These are phyloP conservation scores for Aspergillus asperescens DNA, from an alignment of 495 filamentous ascomycete species.

Conservation along the genomic window DNA sequence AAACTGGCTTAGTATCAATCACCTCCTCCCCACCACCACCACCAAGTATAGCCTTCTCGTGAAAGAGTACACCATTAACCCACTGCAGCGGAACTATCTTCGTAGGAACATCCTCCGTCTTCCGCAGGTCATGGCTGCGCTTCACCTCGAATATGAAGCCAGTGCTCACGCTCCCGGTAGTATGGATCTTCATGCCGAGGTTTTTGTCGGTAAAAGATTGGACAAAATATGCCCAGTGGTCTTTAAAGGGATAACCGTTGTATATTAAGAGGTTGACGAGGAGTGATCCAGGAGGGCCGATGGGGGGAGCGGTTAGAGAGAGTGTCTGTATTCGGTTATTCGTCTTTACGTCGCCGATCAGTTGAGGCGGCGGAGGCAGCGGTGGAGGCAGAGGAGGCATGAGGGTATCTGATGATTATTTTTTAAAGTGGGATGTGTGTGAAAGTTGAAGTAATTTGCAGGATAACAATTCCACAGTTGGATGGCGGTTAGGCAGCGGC, in stretches of 20 bases:
- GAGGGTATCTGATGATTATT: too few species aligned
- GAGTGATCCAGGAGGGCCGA: conserved; percentile 3
- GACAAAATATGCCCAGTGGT: conserved; percentile 31
- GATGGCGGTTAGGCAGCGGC: too few species aligned
- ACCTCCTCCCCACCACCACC: background rate
- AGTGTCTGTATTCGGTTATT: too few species aligned
- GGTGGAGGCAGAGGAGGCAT: too few species aligned
- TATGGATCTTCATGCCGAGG: conserved; percentile 23
- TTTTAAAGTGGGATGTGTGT: too few species aligned
- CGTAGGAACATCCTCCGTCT: conserved; percentile 9
- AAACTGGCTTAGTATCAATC: background rate
- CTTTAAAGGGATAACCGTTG: conserved; percentile 29
- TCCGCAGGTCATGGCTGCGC: conserved; percentile 18
- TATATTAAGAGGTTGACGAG: conserved; percentile 24
- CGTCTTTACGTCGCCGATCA: too few species aligned
- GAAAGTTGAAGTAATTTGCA: too few species aligned
- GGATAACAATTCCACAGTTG: too few species aligned
- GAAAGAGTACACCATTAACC: conserved; percentile 18
- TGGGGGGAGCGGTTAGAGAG: too few species aligned
- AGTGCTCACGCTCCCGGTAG: conserved; percentile 21
- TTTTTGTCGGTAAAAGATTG: conserved; percentile 11
- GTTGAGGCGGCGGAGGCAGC: too few species aligned
- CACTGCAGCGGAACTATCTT: conserved; percentile 25
- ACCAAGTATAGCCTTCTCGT: conserved; percentile 17
- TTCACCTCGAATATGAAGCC: conserved; percentile 25